A percentile compares a stretch with the other conserved stretches of the same genome.
These are phyloP conservation scores for Daldinia vernicosa DNA, from an alignment of 495 filamentous ascomycete genomes.

Conservation along the genomic window DNA sequence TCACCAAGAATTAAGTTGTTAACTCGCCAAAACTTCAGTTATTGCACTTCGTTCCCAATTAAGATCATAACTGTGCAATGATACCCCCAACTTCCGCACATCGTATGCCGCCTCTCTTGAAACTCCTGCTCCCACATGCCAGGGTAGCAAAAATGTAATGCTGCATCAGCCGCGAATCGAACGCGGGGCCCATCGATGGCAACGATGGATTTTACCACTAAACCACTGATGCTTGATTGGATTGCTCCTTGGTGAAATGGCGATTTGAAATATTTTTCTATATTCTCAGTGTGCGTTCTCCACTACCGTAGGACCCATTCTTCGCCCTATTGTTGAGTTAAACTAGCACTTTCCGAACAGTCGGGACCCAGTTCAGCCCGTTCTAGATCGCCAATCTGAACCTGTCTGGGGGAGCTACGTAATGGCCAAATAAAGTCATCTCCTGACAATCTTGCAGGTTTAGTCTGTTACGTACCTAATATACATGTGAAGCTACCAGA, in stretches of 20 bases:
- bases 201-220: constrained; percentile 65
- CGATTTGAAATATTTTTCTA: background rate
- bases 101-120: background rate
- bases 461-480: no score
- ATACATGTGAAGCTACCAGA: no score
- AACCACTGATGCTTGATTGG: constrained; percentile 52
- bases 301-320: background rate
- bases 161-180: constrained; percentile 61
- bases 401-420: background rate
- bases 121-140: background rate
- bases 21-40: no score
- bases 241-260: background rate
- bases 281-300: background rate
- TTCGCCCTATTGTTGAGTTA: background rate
- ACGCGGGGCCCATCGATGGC: constrained; percentile 63
- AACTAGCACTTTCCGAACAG: background rate
- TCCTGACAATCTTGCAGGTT: background rate
- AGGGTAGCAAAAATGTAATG: background rate
- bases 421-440: background rate
- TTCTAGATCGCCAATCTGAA: background rate
- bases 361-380: background rate
- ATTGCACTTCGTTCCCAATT: background rate
- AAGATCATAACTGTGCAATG: background rate
- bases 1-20: no score
- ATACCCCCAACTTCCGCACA: background rate